phyloP scores from a whole-genome alignment of 163 green algal genomes.

The Scenedesmus sp. region DNA sequence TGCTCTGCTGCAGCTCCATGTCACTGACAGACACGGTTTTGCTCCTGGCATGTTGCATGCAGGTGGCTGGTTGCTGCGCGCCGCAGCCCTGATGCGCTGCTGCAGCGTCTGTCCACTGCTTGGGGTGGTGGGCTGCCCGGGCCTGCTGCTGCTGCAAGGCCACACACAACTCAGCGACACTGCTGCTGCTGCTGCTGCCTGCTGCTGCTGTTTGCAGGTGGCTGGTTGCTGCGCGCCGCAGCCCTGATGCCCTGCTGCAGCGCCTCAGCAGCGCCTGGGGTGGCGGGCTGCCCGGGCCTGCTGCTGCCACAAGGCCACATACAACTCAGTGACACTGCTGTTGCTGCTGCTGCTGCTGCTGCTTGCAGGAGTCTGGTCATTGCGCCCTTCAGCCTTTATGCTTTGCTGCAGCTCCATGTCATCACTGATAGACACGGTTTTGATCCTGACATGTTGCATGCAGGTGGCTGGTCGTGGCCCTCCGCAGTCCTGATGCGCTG shows the following conservation, averaged over 20 bases:
- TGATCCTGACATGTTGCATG: background rate
- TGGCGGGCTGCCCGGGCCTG: conserved; percentile 8
- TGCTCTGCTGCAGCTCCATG: background rate
- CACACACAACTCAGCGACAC: background rate
- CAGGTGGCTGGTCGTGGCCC: conserved; percentile 10
- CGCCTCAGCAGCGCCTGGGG: background rate
- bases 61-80: background rate
- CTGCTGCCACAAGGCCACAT: background rate
- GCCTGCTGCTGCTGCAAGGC: too few relatives aligned
- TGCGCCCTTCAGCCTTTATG: too few relatives aligned
- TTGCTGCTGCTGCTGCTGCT: too few relatives aligned
- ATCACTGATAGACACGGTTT: background rate
- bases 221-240: background rate
- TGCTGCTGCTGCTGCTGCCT: background rate
- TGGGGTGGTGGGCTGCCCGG: background rate
- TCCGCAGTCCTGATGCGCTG: background rate
- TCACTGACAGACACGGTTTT: background rate
- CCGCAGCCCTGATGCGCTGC: background rate
- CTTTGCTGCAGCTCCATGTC: background rate
- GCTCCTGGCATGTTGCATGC: background rate
- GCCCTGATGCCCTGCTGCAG: background rate
- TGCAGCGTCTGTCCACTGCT: background rate
- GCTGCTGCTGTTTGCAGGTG: background rate
- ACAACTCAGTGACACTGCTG: background rate
- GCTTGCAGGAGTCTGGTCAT: too few relatives aligned